Conservation (phyloP, 345 rosid genomes). For the Lagerstroemia speciosa region DNA sequence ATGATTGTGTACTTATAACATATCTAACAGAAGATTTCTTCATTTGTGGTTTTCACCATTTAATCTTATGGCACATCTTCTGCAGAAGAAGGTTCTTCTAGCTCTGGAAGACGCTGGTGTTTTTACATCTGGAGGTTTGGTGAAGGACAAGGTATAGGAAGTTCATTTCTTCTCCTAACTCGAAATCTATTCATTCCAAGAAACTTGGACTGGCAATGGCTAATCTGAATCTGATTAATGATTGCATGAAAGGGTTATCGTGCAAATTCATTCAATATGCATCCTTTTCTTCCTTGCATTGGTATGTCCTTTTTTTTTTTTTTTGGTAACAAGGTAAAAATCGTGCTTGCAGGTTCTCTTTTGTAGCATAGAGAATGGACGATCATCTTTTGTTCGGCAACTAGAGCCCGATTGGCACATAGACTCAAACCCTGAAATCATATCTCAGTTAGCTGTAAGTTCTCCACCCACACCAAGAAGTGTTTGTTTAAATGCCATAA, state of each 20-base stretch:
- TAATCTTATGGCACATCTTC: not conserved
- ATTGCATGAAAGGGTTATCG: not conserved
- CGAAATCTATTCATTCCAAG: not conserved
- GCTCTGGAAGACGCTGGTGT: constrained; percentile 91
- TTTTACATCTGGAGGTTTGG: constrained; percentile 87
- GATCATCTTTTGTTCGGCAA: constrained; percentile 89
- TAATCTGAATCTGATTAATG: not conserved
- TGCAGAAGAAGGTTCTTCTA: constrained; percentile 70
- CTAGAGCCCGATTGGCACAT: constrained; percentile 99
- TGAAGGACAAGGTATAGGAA: constrained; percentile 72
- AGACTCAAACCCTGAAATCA: constrained; percentile 69
- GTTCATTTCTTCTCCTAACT: not conserved
- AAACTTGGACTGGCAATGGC: not conserved
- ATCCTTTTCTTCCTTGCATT: not conserved
- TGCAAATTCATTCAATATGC: not conserved
- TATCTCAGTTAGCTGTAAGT: constrained; percentile 74
- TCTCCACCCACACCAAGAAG: constrained; percentile 9
- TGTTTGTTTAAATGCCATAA: not conserved
- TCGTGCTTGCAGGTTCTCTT: constrained; percentile 53
- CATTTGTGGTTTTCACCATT: not conserved
- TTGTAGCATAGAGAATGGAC: constrained; percentile 75
- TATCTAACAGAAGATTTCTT: not conserved
- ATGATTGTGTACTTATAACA: too few relatives aligned
- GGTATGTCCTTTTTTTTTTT: not conserved
- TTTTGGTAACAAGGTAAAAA: not conserved